Evolutionary conservation across 805 yeast genomes (phyloP).

Genomic region (Candida ficus): DNA sequence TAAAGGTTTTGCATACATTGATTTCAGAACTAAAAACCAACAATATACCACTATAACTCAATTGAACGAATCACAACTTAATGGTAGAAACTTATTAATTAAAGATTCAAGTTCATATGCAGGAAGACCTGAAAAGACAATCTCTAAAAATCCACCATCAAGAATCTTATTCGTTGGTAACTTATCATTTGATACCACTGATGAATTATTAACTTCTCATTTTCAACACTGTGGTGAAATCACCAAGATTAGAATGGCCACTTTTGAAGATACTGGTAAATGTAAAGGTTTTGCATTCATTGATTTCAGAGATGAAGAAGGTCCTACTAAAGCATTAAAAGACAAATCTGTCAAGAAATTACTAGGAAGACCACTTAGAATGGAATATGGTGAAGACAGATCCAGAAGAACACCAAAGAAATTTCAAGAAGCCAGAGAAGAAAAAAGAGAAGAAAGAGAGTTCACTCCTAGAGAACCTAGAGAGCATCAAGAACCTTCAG

Average conservation of each 20-base stretch:
- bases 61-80: conserved; percentile 66
- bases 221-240: conserved; percentile 93
- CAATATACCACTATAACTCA: conserved; percentile 52
- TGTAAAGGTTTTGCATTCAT: conserved; percentile 95
- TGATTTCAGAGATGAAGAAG: conserved; percentile 75
- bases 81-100: conserved; percentile 82
- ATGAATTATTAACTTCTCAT: conserved; percentile 69
- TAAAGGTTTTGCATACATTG: conserved; percentile 88
- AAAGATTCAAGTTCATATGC: conserved; percentile 77
- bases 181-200: conserved; percentile 85
- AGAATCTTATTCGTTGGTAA: conserved; percentile 90
- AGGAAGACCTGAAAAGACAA: conserved; percentile 67
- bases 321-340: conserved; percentile 77
- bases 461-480: conserved; percentile 9
- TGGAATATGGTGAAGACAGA: conserved; percentile 95
- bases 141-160: conserved; percentile 80
- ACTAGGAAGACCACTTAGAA: conserved; percentile 69
- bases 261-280: conserved; percentile 94
- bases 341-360: conserved; percentile 63
- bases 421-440: conserved; percentile 25
- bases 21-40: conserved; percentile 58
- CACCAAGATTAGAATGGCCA: conserved; percentile 83
- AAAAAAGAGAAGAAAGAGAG: conserved; percentile 14
- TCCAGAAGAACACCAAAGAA: conserved; percentile 49
- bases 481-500: conserved; percentile 9